Evolutionary conservation across 1,284 basidiomycete species (phyloP).

Genomic region (Boletus sp.): DNA sequence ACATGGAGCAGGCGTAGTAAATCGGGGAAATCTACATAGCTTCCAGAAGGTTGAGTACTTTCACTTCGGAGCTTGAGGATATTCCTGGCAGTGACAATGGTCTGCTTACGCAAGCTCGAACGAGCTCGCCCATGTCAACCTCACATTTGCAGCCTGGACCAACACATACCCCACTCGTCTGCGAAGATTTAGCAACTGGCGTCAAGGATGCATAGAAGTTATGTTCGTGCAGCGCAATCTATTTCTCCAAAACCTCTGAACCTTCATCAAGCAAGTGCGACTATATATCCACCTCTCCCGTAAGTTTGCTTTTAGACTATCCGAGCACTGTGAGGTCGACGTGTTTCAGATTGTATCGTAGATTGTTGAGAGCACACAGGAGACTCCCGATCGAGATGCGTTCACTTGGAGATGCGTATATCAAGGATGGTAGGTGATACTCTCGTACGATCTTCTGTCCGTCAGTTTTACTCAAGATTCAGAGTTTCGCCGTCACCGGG

Average conservation of each 20-base stretch:
- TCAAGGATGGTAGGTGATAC: conserved; percentile 68
- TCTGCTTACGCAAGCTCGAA: conserved; percentile 12
- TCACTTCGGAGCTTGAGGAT: neutral
- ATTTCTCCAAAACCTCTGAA: conserved; percentile 61
- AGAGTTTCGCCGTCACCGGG: conserved; percentile 84
- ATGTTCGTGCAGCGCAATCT: conserved; percentile 60
- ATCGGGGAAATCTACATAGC: neutral
- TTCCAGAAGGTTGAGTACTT: neutral
- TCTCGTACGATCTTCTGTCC: neutral
- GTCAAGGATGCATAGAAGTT: conserved; percentile 20
- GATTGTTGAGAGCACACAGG: conserved; percentile 78
- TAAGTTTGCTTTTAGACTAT: conserved; percentile 36
- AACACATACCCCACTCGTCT: neutral
- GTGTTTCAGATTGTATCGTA: conserved; percentile 67
- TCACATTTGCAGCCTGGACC: neutral
- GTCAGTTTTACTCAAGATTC: conserved; percentile 2
- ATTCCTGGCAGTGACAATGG: neutral
- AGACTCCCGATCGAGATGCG: conserved; percentile 78
- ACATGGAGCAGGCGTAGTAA: neutral
- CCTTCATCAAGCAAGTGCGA: conserved; percentile 62
- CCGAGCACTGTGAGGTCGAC: neutral
- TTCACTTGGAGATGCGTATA: conserved; percentile 82
- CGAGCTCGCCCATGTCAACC: neutral
- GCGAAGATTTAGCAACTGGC: neutral
- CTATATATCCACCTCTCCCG: conserved; percentile 82